Percentiles rank a stretch among this genome's conserved stretches.
These are phyloP conservation scores for Miscanthus lutarioriparius DNA, from an alignment of 176 grass and related monocot genomes.

Conservation along the genomic window DNA sequence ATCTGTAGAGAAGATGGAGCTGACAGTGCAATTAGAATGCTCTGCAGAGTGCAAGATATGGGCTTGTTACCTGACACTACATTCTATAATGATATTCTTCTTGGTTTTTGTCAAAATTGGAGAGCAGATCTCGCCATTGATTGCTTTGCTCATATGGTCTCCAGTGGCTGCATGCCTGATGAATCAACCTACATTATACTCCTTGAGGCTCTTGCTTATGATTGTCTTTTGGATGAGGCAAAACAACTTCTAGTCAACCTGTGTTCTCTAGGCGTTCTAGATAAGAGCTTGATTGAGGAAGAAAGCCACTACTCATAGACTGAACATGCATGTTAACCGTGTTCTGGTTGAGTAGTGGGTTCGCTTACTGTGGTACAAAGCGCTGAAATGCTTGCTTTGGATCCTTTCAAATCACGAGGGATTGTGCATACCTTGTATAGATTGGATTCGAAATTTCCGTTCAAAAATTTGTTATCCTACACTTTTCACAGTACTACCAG, in stretches of 20 bases:
- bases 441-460: background rate
- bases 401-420: background rate
- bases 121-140: constrained; percentile 48
- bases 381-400: background rate
- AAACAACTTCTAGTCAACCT: constrained; percentile 36
- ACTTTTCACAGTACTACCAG: background rate
- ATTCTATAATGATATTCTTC: constrained; percentile 51
- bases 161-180: constrained; percentile 47
- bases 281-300: constrained; percentile 44
- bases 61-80: constrained; percentile 44
- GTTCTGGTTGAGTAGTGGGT: too few species aligned
- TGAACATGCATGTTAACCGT: background rate
- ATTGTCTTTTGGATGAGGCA: constrained; percentile 45
- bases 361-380: background rate
- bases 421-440: constrained; percentile 10
- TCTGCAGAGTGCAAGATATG: constrained; percentile 48
- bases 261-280: constrained; percentile 45
- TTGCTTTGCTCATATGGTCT: constrained; percentile 56
- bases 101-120: constrained; percentile 51
- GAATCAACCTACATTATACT: constrained; percentile 61
- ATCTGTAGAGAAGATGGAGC: constrained; percentile 41
- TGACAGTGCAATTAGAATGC: constrained; percentile 35
- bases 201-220: constrained; percentile 47
- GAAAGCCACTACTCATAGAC: background rate
- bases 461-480: background rate